phyloP scores from a whole-genome alignment of 2,329 filamentous ascomycete species.

The Ceratocystis variospora region DNA sequence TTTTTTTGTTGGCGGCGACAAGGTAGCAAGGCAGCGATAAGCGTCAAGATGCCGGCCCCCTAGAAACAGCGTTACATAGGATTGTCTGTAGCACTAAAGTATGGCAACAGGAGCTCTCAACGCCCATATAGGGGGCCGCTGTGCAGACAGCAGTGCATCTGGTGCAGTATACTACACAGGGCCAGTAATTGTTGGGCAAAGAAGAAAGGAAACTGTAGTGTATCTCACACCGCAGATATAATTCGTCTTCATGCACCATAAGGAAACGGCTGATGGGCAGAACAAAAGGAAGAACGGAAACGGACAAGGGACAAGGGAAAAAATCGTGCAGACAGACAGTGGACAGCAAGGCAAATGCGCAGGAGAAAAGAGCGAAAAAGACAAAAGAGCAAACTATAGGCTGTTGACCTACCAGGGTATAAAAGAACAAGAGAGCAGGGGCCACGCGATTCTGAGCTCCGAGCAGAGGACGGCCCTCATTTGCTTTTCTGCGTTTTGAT shows the following conservation, averaged over 20 bases:
- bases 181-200: not conserved
- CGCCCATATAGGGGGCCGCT: no score
- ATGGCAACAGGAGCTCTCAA: not conserved
- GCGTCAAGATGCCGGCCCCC: not conserved
- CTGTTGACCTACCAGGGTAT: not conserved
- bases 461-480: not conserved
- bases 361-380: not conserved
- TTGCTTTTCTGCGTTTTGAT: not conserved
- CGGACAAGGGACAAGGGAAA: not conserved
- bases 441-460: not conserved
- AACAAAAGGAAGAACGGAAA: not conserved
- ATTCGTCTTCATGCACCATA: not conserved
- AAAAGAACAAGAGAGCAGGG: not conserved
- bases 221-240: not conserved
- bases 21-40: not conserved
- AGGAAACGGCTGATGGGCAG: not conserved
- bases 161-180: not conserved
- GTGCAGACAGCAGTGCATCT: no score
- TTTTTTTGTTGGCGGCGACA: not conserved
- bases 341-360: not conserved
- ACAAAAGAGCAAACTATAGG: not conserved
- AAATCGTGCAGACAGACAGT: not conserved
- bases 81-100: not conserved
- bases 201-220: not conserved
- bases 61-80: not conserved